These are phyloP conservation scores for Fusarium sp. DNA, from an alignment of 2,329 filamentous ascomycete genomes.

Conservation along the genomic window DNA sequence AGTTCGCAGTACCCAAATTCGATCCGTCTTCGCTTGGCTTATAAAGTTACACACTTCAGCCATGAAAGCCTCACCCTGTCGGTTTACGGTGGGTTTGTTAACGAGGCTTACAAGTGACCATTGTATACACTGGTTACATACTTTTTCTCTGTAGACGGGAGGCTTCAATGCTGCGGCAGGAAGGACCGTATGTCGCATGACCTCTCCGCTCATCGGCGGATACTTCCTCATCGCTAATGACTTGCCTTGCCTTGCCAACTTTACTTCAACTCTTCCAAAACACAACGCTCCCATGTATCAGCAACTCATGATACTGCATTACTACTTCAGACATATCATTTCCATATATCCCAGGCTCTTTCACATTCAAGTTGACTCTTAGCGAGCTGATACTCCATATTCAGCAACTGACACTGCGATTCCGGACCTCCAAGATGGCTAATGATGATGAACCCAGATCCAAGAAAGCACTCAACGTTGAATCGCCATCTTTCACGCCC, in stretches of 20 bases:
- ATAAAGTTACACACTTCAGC: slow-evolving; percentile 17
- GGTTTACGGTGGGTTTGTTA: background rate
- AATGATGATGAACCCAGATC: slow-evolving; percentile 47
- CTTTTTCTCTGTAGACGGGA: background rate
- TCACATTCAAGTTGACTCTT: background rate
- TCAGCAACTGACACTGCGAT: background rate
- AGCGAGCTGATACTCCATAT: background rate
- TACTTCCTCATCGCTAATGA: slow-evolving; percentile 1
- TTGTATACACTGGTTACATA: background rate
- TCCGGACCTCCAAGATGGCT: slow-evolving; percentile 15
- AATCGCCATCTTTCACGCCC: slow-evolving; percentile 95
- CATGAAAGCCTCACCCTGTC: slow-evolving; percentile 2
- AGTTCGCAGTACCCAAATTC: background rate
- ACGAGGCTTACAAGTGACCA: background rate
- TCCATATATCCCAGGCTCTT: background rate
- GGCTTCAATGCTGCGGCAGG: slow-evolving; percentile 4
- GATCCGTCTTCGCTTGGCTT: slow-evolving; percentile 7
- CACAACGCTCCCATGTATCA: background rate
- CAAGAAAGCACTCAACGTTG: slow-evolving; percentile 90
- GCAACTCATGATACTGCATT: background rate
- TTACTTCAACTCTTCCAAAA: background rate
- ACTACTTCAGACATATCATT: background rate
- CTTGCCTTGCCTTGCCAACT: background rate
- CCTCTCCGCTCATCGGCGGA: slow-evolving; percentile 18
- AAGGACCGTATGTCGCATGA: slow-evolving; percentile 16